Percentiles rank a stretch among this genome's conserved stretches.
Evolutionary conservation across 495 filamentous ascomycete species (phyloP).

Genomic region (Tuber borchii): DNA sequence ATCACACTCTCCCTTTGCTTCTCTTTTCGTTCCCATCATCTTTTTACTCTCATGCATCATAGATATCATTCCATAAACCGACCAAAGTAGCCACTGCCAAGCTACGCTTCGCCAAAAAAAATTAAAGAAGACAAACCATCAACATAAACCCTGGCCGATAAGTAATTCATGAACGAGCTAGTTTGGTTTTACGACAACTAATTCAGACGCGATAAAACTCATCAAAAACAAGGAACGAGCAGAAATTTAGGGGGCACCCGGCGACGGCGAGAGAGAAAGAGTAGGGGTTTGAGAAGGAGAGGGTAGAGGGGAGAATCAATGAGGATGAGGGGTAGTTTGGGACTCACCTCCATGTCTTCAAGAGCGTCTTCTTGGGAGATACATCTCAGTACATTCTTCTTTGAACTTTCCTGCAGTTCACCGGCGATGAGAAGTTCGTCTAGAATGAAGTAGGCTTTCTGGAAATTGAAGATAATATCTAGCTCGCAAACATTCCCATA

Average conservation of each 20-base stretch:
- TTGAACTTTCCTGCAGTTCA: conserved; percentile 96
- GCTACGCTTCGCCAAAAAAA: neutral
- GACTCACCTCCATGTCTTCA: conserved; percentile 40
- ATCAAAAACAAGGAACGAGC: conserved; percentile 5
- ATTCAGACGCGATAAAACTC: conserved; percentile 25
- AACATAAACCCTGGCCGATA: neutral
- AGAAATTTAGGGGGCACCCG: neutral
- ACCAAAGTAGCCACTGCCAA: neutral
- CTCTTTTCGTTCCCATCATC: neutral
- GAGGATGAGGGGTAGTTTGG: neutral
- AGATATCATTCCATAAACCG: neutral
- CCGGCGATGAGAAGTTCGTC: conserved; percentile 92
- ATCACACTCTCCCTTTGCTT: neutral
- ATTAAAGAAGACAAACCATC: neutral
- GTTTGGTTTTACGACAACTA: conserved; percentile 30
- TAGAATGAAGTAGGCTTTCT: conserved; percentile 97
- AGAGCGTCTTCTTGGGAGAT: conserved; percentile 49
- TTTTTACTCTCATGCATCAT: neutral
- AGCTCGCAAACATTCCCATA: conserved; percentile 99
- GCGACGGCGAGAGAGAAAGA: neutral
- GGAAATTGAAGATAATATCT: conserved; percentile 99
- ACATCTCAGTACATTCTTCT: conserved; percentile 93
- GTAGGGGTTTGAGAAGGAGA: neutral
- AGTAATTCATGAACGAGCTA: conserved; percentile 26
- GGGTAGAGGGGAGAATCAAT: neutral